Conservation (phyloP, 768 basidiomycete species). For the Tulasnella sp. region DNA sequence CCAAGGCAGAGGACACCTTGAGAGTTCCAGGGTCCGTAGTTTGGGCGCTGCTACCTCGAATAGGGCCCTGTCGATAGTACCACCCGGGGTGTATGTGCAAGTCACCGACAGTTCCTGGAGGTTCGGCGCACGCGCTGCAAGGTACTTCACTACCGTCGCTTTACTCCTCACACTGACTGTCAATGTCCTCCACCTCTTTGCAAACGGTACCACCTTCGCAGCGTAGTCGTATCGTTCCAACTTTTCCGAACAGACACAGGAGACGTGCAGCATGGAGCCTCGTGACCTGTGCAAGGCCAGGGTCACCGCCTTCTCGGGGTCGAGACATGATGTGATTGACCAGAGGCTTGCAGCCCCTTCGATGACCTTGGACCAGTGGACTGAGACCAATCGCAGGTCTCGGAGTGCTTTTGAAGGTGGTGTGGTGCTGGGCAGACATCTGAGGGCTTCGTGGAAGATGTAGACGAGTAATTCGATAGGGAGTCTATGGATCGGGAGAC, state of each 20-base stretch:
- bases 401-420: background rate
- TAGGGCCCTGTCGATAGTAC: background rate
- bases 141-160: background rate
- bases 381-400: background rate
- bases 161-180: background rate
- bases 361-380: background rate
- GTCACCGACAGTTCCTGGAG: background rate
- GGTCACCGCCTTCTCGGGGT: background rate
- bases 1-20: background rate
- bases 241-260: background rate
- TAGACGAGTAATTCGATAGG: background rate
- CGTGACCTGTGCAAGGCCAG: background rate
- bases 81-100: background rate
- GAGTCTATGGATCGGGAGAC: background rate
- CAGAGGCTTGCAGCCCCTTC: background rate
- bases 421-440: background rate
- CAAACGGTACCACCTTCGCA: background rate
- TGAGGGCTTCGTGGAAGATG: background rate
- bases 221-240: background rate
- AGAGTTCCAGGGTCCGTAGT: background rate
- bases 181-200: background rate
- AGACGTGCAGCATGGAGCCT: background rate
- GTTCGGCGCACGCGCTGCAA: background rate
- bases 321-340: background rate
- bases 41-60: background rate